Evolutionary conservation across 345 rosid genomes (phyloP), one percentile per base, ranked within the genome.

Genomic region (Hibiscus trionum): DNA sequence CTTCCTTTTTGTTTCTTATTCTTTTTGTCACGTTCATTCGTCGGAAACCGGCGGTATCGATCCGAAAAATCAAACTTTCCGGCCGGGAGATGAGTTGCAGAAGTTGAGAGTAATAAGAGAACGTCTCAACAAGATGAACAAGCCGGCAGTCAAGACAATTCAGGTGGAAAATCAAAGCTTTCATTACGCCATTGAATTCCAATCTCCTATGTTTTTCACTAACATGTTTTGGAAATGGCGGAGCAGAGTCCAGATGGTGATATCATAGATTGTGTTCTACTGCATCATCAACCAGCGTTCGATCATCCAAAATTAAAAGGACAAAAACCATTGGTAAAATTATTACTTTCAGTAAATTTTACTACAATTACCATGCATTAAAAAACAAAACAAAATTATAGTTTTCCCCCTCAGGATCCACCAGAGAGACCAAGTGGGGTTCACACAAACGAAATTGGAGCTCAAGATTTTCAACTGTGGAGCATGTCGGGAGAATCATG

Each of bases 241-340:
- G n/a, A 75, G 63, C 91, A 96, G 99, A 93, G 94, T 73, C 86
- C 94, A 33, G 91, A 89, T 73, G 97, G 98, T 61, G 99, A 96
- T 83, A 58, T 71, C 10, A 86, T 96, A 82, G 99, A 89, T 69
- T 96, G 99, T 77, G 90, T 96, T 47, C 53, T 77, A 60, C 69
- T 88, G 76, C 93, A 96, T 80, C 84, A 81, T 11, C 99, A 96
- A 70, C 96, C 88, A 5, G 99, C 97, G 70, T 96, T 93, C 11
- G 99, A 96, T 83, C 97, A 93, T 83, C 94, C 96, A 31, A 72
- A 75, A 58, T 75, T 96, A 73, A 82, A 79, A 53, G 98, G 98
- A 33, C 84, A 86, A 31, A 85, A 69, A 33, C 96, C 97, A 66
- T 47, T 86, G 91, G 99, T 92, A 86, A 55, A 14, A 7, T 37